These are phyloP conservation scores for Sporothrix schenckii DNA, from an alignment of 2,329 filamentous ascomycete species.

Conservation along the genomic window DNA sequence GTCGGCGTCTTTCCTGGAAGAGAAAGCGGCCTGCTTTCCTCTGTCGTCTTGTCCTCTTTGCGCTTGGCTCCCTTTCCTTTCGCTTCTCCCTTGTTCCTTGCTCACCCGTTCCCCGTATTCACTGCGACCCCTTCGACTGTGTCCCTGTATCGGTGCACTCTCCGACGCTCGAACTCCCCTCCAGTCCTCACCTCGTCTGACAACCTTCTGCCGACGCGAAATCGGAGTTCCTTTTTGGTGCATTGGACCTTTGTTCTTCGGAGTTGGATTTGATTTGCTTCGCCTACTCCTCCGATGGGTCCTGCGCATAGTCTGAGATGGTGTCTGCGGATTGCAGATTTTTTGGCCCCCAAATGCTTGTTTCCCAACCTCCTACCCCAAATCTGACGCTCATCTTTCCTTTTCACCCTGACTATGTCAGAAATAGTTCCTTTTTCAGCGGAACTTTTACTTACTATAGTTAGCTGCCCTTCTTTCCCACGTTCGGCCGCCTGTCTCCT, in stretches of 20 bases:
- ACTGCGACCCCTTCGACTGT: not conserved
- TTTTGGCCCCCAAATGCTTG: constrained; percentile 31
- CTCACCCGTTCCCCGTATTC: constrained; percentile 7
- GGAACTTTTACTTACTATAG: not conserved
- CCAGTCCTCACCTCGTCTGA: not conserved
- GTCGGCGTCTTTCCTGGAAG: constrained; percentile 5
- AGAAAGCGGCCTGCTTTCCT: constrained; percentile 3
- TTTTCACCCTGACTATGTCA: not conserved
- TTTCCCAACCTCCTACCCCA: not conserved
- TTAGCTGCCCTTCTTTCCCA: not conserved
- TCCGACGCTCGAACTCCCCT: not conserved
- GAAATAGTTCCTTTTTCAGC: not conserved
- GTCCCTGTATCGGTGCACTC: not conserved
- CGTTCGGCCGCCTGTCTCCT: not conserved
- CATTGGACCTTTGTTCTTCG: not conserved
- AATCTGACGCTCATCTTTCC: not conserved
- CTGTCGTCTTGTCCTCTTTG: not conserved
- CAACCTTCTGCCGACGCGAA: not conserved
- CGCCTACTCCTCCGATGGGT: not conserved
- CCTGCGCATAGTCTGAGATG: not conserved
- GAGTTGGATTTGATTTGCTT: not conserved
- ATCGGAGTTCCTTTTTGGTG: too few relatives aligned
- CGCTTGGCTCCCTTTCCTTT: not conserved
- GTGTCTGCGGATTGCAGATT: constrained; percentile 10
- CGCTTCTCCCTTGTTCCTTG: constrained; percentile 5